These are phyloP conservation scores for Phylloporus rhodoxanthus DNA, from an alignment of 768 basidiomycete genomes.

Conservation along the genomic window DNA sequence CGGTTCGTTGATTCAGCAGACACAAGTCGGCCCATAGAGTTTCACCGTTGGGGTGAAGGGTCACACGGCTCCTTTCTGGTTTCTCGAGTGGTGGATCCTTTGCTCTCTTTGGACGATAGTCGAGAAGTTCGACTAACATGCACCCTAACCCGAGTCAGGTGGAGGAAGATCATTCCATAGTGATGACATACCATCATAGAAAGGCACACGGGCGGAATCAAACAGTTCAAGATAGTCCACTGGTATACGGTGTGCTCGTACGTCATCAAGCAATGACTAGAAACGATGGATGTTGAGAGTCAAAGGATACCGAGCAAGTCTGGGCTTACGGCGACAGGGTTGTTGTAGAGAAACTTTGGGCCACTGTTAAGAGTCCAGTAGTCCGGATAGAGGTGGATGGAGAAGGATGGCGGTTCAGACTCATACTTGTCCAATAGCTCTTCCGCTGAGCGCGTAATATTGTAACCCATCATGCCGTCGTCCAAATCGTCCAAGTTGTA, in stretches of 20 bases:
- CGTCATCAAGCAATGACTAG: conserved; percentile 77
- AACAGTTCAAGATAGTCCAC: conserved; percentile 81
- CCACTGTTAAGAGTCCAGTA: conserved; percentile 80
- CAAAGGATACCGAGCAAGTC: not conserved
- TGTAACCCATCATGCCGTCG: conserved; percentile 61
- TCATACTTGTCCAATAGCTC: conserved; percentile 56
- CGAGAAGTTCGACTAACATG: conserved; percentile 78
- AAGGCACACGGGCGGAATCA: conserved; percentile 64
- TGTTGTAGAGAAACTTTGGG: conserved; percentile 76
- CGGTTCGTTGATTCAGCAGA: conserved; percentile 53
- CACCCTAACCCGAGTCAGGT: conserved; percentile 47
- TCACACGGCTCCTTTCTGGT: conserved; percentile 61
- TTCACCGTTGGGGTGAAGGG: conserved; percentile 73
- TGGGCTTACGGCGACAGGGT: conserved; percentile 56
- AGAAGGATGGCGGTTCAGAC: conserved; percentile 62
- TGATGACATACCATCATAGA: conserved; percentile 66
- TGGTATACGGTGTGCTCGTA: conserved; percentile 77
- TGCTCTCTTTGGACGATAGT: conserved; percentile 57
- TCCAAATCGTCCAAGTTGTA: conserved; percentile 6
- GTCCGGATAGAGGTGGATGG: conserved; percentile 71
- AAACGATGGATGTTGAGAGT: conserved; percentile 4
- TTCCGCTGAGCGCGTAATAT: conserved; percentile 58
- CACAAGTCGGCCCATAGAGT: conserved; percentile 78
- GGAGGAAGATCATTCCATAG: not conserved
- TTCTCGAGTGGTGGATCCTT: conserved; percentile 55